These are phyloP conservation scores for Casuarina glauca DNA, from an alignment of 306 rosid species.

Conservation along the genomic window DNA sequence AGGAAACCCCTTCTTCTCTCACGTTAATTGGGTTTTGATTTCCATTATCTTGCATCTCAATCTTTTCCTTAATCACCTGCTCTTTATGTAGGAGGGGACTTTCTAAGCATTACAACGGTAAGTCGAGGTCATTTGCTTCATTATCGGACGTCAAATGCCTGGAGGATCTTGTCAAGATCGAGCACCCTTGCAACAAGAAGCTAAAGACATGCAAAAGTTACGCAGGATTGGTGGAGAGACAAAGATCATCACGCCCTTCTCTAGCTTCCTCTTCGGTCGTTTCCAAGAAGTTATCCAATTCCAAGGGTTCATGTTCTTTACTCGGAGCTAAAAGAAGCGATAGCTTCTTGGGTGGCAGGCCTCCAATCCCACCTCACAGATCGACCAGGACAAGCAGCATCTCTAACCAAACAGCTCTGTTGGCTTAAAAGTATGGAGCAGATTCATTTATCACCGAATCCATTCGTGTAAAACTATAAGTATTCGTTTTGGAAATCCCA, in stretches of 20 bases:
- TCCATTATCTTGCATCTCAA: background rate
- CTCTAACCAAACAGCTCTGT: slow-evolving; percentile 30
- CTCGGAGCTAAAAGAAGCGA: slow-evolving; percentile 26
- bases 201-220: slow-evolving; percentile 40
- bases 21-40: background rate
- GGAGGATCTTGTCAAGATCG: slow-evolving; percentile 51
- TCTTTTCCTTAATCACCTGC: background rate
- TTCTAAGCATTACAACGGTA: slow-evolving; percentile 45
- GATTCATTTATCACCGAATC: background rate
- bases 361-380: slow-evolving; percentile 39
- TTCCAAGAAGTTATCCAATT: slow-evolving; percentile 26
- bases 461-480: too few relatives aligned
- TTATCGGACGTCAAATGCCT: slow-evolving; percentile 39
- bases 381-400: slow-evolving; percentile 28
- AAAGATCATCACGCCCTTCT: background rate
- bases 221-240: slow-evolving; percentile 16
- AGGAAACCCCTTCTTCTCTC: slow-evolving; percentile 30
- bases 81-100: slow-evolving; percentile 46
- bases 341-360: slow-evolving; percentile 24
- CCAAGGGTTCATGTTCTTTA: slow-evolving; percentile 36
- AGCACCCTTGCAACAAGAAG: slow-evolving; percentile 42
- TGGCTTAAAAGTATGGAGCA: slow-evolving; percentile 29
- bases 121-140: slow-evolving; percentile 52
- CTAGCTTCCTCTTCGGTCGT: slow-evolving; percentile 11
- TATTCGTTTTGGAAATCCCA: too few relatives aligned